Percentiles rank a stretch among this genome's conserved stretches.
phyloP scores from a whole-genome alignment of 1,139 yeast genomes.

The Kurtzmaniella quercitrusa region DNA sequence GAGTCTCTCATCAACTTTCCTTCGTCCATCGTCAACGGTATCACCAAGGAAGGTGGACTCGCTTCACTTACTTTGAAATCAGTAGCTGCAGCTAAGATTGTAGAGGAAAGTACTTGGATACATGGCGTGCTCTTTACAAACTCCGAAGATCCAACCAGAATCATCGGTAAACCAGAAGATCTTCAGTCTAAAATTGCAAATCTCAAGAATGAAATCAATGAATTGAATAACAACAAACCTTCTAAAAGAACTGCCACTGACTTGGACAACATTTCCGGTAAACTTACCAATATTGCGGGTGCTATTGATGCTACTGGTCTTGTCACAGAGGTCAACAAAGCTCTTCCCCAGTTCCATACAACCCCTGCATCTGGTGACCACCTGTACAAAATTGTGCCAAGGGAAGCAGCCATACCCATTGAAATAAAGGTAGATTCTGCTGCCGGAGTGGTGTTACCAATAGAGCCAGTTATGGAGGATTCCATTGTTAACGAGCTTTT shows the following conservation, averaged over 20 bases:
- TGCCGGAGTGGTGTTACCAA: neutral
- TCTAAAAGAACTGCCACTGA: conserved; percentile 1
- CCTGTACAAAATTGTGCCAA: neutral
- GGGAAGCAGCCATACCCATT: neutral
- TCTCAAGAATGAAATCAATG: conserved; percentile 19
- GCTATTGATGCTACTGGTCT: neutral
- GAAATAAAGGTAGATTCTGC: conserved; percentile 1
- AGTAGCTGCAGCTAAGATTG: conserved; percentile 32
- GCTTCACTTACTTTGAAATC: conserved; percentile 43
- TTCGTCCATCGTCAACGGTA: conserved; percentile 40
- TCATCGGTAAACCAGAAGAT: conserved; percentile 19
- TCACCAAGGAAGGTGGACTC: conserved; percentile 44
- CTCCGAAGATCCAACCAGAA: conserved; percentile 15
- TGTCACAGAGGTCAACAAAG: neutral
- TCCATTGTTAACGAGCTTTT: neutral
- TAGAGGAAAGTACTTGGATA: conserved; percentile 36
- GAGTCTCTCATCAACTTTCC: conserved; percentile 35
- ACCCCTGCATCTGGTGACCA: neutral
- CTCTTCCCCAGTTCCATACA: neutral
- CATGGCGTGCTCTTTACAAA: conserved; percentile 15
- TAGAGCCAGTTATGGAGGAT: neutral
- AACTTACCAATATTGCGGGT: neutral
- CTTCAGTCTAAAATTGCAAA: conserved; percentile 13
- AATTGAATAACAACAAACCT: conserved; percentile 7
- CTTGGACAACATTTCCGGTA: neutral